Conservation (phyloP, 805 yeast genomes). For the Kluyveromyces dobzhanskii region DNA sequence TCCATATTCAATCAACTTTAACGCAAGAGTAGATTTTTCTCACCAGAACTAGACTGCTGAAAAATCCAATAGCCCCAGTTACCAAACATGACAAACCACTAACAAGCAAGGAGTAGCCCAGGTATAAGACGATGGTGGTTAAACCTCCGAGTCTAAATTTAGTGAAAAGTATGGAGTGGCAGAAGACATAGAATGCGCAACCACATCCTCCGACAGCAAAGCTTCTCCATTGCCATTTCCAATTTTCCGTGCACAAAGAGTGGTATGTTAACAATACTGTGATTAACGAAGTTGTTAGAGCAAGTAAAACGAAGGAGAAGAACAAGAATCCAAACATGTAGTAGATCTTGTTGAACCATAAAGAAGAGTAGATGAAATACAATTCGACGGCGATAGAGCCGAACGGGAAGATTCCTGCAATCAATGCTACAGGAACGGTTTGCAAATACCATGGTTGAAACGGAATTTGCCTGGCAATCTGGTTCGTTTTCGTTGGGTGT, state of each 20-base stretch:
- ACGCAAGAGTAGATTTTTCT: conserved; percentile 75
- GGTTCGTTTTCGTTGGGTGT: conserved; percentile 82
- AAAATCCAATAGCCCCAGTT: conserved; percentile 83
- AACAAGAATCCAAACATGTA: conserved; percentile 97
- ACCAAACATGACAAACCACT: conserved; percentile 65
- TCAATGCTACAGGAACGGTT: conserved; percentile 54
- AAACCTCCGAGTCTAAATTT: conserved; percentile 64
- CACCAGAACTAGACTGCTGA: conserved; percentile 65
- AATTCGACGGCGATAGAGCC: conserved; percentile 92
- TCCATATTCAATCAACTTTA: conserved; percentile 59
- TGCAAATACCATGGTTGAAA: conserved; percentile 77
- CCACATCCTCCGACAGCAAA: conserved; percentile 88
- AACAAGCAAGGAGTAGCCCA: conserved; percentile 73
- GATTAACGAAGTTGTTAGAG: conserved; percentile 71
- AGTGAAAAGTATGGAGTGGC: conserved; percentile 72
- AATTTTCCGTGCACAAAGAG: conserved; percentile 81
- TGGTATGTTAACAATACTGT: conserved; percentile 76
- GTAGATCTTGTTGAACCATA: conserved; percentile 90
- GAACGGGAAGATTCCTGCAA: conserved; percentile 90
- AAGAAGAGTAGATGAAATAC: conserved; percentile 81
- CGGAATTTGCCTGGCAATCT: conserved; percentile 95
- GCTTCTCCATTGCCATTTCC: conserved; percentile 97
- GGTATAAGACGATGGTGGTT: conserved; percentile 66
- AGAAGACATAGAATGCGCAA: conserved; percentile 72
- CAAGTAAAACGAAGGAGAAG: conserved; percentile 77